Evolutionary conservation across 208 protist species (phyloP).

Genomic region (Trypanosoma vivax): DNA sequence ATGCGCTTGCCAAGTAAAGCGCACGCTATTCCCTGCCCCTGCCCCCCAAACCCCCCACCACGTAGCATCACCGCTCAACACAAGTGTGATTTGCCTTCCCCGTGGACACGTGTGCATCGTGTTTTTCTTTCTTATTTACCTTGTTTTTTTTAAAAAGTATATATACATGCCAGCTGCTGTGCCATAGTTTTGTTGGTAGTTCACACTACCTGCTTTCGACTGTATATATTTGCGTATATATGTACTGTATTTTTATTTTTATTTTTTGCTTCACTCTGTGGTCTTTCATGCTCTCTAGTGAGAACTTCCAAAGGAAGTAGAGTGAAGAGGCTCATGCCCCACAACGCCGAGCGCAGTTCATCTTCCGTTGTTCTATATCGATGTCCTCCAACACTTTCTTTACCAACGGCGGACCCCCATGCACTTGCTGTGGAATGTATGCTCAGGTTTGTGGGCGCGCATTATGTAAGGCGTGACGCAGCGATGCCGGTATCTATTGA

Average conservation of each 20-base stretch:
- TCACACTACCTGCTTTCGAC: no score
- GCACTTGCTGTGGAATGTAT: constrained; percentile 63
- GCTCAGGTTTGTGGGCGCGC: constrained; percentile 44
- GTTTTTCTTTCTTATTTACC: no score
- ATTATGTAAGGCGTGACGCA: constrained; percentile 33
- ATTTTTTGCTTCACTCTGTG: not conserved
- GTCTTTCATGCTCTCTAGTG: constrained; percentile 2
- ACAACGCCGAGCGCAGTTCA: not conserved
- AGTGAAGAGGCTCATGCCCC: not conserved
- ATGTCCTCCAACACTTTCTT: constrained; percentile 27
- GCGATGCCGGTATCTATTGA: constrained; percentile 28
- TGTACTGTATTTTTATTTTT: not conserved
- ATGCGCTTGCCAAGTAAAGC: no score
- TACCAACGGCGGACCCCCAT: constrained; percentile 65
- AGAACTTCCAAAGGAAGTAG: no score
- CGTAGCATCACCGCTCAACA: no score
- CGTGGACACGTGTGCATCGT: no score
- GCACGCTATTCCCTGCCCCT: no score
- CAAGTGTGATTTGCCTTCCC: no score
- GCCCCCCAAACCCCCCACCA: no score
- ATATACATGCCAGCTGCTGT: no score
- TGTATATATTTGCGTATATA: constrained; percentile 6
- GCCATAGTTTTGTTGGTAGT: no score
- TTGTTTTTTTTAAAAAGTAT: constrained; percentile 1
- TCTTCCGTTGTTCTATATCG: constrained; percentile 17